Base-by-base conservation (phyloP, 305 asterid species). In the Solanum hybrid region DNA sequence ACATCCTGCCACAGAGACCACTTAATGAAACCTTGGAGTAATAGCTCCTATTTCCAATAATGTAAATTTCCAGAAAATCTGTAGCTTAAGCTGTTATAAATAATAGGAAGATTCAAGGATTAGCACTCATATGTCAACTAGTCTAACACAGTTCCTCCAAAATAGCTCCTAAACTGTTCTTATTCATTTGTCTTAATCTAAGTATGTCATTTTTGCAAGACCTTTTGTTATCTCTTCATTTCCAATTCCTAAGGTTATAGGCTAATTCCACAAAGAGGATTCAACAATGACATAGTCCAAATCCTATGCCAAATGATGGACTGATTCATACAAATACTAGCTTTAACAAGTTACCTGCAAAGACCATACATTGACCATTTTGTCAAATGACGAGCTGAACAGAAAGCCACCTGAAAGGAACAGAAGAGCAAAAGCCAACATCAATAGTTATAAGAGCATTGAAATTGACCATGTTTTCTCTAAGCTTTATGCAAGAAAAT, bases 381-480 rank as follows among this genome's bases (percentile, higher is more conserved):
- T 97, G 93, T 97, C 99, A 90, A 92, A 96, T 1, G 99, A 95
- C 87, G 98, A 94, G 96, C 99, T 97, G 97, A 97, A 97, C 91
- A 97, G 93, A 92, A 94, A 96, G 79, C 92, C 98, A 89, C 98
- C 99, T 96, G 91, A 88, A 89, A 78, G 60, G 32, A 27, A 86
- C 64, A 89, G 87, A 56, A 88, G 60, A 35, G 24, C 71, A 38
- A 37, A 26, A 79, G 35, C 20, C 78, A 37, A 36, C 7, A 69
- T 37, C 40, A 27, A 60, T 34, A 40, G 34, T 46, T 71, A 22
- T 69, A 71, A 14, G 85, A 31, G 82, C 75, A 87, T 36, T 75
- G 81, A 64, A 36, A 79, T 36, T 24, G 35, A 34, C 79, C 10
- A 34, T 46, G 36, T 36, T 76, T 22, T 78, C 37, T 56, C 6